Percentiles rank a stretch among this genome's conserved stretches.
Evolutionary conservation across 345 rosid genomes (phyloP).

Genomic region (Pugionium cornutum): DNA sequence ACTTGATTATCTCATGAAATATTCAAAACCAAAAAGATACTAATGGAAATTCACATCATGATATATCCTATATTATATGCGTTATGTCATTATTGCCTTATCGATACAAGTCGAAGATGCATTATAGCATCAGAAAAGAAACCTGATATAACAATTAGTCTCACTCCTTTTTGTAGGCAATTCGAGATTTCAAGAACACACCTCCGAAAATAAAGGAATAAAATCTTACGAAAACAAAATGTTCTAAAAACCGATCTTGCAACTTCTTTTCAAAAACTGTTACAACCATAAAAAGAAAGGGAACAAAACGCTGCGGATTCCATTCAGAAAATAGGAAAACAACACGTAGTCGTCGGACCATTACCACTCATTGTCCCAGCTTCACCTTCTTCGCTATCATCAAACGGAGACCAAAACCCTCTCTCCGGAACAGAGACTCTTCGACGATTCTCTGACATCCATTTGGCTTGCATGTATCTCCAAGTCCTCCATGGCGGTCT

Average conservation of each 20-base stretch:
- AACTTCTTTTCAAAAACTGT: neutral
- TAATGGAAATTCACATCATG: neutral
- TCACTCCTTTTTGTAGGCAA: neutral
- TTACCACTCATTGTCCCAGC: neutral
- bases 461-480: conserved; percentile 53
- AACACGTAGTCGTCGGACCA: conserved; percentile 23
- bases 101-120: conserved; percentile 26
- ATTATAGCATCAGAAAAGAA: conserved; percentile 27
- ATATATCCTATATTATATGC: too few species aligned
- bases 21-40: neutral
- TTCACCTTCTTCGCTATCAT: neutral
- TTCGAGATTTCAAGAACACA: neutral
- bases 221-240: conserved; percentile 5
- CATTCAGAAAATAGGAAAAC: conserved; percentile 45
- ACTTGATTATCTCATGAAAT: too few species aligned
- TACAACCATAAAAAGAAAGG: too few species aligned
- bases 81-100: too few species aligned
- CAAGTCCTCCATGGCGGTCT: conserved; percentile 60
- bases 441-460: conserved; percentile 51
- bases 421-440: conserved; percentile 23
- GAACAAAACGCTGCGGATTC: neutral
- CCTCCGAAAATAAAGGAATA: neutral
- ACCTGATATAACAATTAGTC: conserved; percentile 12
- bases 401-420: conserved; percentile 27
- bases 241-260: neutral